Evolutionary conservation across 1,139 yeast genomes (phyloP).

Genomic region (Diutina neorugosa): DNA sequence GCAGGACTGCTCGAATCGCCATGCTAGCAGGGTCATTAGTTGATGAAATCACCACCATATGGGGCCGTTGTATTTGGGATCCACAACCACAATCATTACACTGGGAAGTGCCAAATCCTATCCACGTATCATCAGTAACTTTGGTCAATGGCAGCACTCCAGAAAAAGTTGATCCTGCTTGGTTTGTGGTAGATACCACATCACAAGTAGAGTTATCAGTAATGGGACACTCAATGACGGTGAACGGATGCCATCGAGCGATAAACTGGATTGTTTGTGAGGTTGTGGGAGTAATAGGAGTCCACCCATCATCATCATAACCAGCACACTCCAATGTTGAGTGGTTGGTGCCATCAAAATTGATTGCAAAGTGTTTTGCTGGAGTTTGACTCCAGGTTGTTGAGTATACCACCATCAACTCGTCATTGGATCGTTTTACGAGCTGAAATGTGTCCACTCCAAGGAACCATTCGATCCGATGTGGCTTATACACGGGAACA

Average conservation of each 20-base stretch:
- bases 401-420: not conserved
- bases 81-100: not conserved
- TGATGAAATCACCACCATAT: not conserved
- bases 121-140: not conserved
- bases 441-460: not conserved
- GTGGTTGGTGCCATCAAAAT: not conserved
- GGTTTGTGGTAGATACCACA: not conserved
- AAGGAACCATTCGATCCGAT: not conserved
- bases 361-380: not conserved
- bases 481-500: not conserved
- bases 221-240: not conserved
- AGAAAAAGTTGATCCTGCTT: not conserved
- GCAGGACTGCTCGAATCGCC: not conserved
- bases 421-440: not conserved
- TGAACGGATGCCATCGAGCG: not conserved
- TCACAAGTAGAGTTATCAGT: not conserved
- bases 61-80: not conserved
- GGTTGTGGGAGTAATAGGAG: not conserved
- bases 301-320: not conserved
- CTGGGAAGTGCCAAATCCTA: not conserved
- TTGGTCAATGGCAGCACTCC: not conserved
- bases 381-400: not conserved
- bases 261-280: no score
- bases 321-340: not conserved
- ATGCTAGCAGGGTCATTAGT: not conserved